Base-by-base conservation (phyloP, 768 basidiomycete species). In the Gymnopilus dilepis region DNA sequence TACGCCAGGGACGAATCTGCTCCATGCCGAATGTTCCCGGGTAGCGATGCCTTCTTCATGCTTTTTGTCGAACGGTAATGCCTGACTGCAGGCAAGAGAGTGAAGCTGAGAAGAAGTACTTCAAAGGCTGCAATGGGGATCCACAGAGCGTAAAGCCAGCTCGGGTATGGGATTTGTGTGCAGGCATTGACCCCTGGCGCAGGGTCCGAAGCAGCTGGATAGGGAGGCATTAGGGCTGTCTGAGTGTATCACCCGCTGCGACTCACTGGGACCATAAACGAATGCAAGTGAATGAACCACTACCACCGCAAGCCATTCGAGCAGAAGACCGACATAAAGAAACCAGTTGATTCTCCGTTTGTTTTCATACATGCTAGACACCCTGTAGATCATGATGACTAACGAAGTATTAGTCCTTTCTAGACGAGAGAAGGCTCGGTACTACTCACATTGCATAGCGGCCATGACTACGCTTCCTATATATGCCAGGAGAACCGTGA, bases 341-440 rank as follows among this genome's bases (percentile, higher is more conserved):
- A 61, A 21, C 19, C 13, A 22, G 19, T 59, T 42, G 13, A 62
- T 41, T 26, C 47, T 59, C 11, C 34, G 34, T 15, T 56, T 40
- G 50, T 64, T 62, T 11, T 50, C 55, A n/a, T 66, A 66, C 65
- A 66, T 66, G 53, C 65, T 61, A 4, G 65, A 67, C 11, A 67
- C 37, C 6, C 65, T 59, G 42, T 59, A 67, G 13, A 63, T 58
- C 65, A 67, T 64, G 17, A 67, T 67, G 12, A 58, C 65, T 66
- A 9, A 15, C 17, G 12, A 19, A 22, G 19, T n/a, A 19, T 6
- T 52, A 58, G 7, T 26, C 19, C n/a, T 38, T 11, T 19, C 4
- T 15, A 7, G 24, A 24, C 43, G 3, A 21, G 21, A 8, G 22
- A 17, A 26, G 11, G 22, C 2, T 6, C 13, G 3, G 13, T 28